Percentiles rank a stretch among this genome's conserved stretches.
phyloP scores from a whole-genome alignment of 768 basidiomycete genomes.

The Suillus brevipes region DNA sequence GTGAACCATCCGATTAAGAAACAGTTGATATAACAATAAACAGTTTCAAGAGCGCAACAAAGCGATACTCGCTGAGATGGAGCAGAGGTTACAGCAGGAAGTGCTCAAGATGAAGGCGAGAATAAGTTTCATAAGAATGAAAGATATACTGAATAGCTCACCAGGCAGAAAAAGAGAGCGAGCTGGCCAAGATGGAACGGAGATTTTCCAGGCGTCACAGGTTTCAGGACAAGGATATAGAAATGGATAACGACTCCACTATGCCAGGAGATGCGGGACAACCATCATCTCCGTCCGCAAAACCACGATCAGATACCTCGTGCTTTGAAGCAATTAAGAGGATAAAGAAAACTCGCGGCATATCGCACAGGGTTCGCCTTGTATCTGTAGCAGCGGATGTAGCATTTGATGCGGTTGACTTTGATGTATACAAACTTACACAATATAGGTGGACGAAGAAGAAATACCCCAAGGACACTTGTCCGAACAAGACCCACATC shows the following conservation, averaged over 20 bases:
- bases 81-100: background rate
- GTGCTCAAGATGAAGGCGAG: background rate
- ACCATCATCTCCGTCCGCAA: background rate
- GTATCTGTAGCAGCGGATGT: slow-evolving; percentile 3
- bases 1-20: background rate
- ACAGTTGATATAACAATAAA: background rate
- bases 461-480: background rate
- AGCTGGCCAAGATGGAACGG: background rate
- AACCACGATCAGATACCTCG: background rate
- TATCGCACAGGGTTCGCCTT: slow-evolving; percentile 1
- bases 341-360: slow-evolving; percentile 4
- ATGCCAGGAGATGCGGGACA: too few relatives aligned
- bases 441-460: background rate
- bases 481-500: background rate
- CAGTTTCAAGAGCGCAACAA: background rate
- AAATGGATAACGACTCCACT: background rate
- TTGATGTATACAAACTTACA: background rate
- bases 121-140: background rate
- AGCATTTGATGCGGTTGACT: background rate
- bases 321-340: slow-evolving; percentile 9
- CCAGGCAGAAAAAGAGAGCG: background rate
- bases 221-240: background rate
- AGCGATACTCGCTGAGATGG: background rate
- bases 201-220: background rate
- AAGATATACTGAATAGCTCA: background rate